phyloP scores from a whole-genome alignment of 441 rosid species.

The Gossypium lobatum region DNA sequence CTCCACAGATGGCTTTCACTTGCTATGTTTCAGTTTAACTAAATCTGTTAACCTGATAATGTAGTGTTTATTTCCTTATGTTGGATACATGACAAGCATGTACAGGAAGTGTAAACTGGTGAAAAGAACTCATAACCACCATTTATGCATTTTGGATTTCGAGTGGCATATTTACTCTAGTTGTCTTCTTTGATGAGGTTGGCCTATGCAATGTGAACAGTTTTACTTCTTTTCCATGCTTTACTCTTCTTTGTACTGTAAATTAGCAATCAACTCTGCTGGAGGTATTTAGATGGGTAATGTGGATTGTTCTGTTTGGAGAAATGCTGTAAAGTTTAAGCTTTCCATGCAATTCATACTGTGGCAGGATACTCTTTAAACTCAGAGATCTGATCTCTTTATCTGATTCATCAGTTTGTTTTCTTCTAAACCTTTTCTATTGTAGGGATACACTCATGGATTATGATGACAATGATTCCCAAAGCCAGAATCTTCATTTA shows the following conservation, averaged over 20 bases:
- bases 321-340: neutral
- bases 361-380: conserved; percentile 8
- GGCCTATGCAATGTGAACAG: neutral
- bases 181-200: neutral
- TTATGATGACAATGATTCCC: conserved; percentile 97
- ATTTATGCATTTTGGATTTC: neutral
- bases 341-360: neutral
- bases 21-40: neutral
- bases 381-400: conserved; percentile 4
- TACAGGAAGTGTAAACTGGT: neutral
- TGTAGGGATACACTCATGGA: conserved; percentile 92
- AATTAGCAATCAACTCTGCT: neutral
- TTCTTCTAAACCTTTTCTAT: conserved; percentile 10
- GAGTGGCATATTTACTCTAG: neutral
- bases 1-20: neutral
- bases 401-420: neutral
- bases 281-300: neutral
- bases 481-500: conserved; percentile 87
- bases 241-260: neutral
- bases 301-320: neutral
- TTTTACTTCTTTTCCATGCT: neutral
- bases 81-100: neutral
- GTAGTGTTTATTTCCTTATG: neutral
- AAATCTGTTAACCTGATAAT: neutral
- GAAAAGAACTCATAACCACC: neutral